phyloP scores from a whole-genome alignment of 2,329 filamentous ascomycete species.

The Ophiostoma quercus region DNA sequence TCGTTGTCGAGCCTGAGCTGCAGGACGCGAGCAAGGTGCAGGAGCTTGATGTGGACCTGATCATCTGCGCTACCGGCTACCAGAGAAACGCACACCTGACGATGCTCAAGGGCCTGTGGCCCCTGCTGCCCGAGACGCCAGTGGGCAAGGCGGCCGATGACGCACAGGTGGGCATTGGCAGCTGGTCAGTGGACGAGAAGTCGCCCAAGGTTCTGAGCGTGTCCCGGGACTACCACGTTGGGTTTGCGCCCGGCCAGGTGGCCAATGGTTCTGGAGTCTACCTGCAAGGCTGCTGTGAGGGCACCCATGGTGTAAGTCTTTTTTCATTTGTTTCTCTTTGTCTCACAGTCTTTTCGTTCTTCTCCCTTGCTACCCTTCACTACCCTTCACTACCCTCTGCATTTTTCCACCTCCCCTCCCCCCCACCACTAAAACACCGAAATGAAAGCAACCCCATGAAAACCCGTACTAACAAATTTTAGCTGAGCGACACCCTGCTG shows the following conservation, averaged over 20 bases:
- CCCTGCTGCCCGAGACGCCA: constrained; percentile 54
- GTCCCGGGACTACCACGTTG: constrained; percentile 70
- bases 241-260: constrained; percentile 64
- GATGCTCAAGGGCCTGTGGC: constrained; percentile 63
- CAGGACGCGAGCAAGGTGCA: constrained; percentile 34
- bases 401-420: neutral
- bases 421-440: constrained; percentile 11
- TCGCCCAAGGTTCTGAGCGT: constrained; percentile 56
- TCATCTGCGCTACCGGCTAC: constrained; percentile 88
- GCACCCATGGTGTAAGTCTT: constrained; percentile 74
- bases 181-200: constrained; percentile 27
- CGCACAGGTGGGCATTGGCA: constrained; percentile 26
- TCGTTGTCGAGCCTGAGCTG: constrained; percentile 50
- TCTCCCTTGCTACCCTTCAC: neutral
- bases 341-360: neutral
- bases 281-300: constrained; percentile 91
- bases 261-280: constrained; percentile 73
- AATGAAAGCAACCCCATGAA: neutral
- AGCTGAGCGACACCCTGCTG: constrained; percentile 76
- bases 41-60: constrained; percentile 71
- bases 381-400: no score
- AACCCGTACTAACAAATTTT: constrained; percentile 20
- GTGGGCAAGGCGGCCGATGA: constrained; percentile 17
- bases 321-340: neutral
- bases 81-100: constrained; percentile 69